These are phyloP conservation scores for Wilcoxina mikolae DNA, from an alignment of 495 filamentous ascomycete genomes.

Conservation along the genomic window DNA sequence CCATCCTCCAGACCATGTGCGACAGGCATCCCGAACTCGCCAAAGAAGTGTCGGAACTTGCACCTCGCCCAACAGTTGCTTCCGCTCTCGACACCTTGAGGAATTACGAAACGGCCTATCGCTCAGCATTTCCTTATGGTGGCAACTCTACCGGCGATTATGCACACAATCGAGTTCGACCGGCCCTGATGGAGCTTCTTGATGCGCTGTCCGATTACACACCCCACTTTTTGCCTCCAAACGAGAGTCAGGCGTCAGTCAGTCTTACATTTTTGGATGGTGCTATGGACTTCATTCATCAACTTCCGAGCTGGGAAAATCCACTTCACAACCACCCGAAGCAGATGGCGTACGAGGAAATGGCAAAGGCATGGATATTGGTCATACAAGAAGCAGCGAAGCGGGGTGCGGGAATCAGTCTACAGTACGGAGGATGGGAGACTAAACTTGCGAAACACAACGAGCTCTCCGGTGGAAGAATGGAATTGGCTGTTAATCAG, in stretches of 20 bases:
- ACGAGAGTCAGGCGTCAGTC: conserved; percentile 61
- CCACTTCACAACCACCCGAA: conserved; percentile 80
- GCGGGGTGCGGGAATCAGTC: conserved; percentile 71
- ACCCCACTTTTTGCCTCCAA: conserved; percentile 84
- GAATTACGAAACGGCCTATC: conserved; percentile 63
- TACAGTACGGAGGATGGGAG: conserved; percentile 92
- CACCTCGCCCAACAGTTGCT: conserved; percentile 67
- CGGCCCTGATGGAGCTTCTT: conserved; percentile 61
- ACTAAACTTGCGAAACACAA: conserved; percentile 79
- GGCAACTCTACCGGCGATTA: conserved; percentile 74
- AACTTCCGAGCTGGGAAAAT: conserved; percentile 72
- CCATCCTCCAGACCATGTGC: conserved; percentile 72
- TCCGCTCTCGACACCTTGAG: conserved; percentile 65
- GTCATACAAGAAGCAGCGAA: conserved; percentile 87
- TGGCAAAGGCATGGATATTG: conserved; percentile 80
- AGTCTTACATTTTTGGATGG: conserved; percentile 77
- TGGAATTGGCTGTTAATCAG: conserved; percentile 58
- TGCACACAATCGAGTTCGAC: conserved; percentile 81
- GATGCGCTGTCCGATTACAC: conserved; percentile 88
- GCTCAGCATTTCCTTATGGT: conserved; percentile 75
- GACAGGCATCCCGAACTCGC: conserved; percentile 70
- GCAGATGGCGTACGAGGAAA: conserved; percentile 87
- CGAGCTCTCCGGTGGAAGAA: conserved; percentile 63
- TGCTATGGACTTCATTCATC: conserved; percentile 78
- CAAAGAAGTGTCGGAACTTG: conserved; percentile 67